phyloP scores from a whole-genome alignment of 768 basidiomycete species.

The Tylopilus felleus region DNA sequence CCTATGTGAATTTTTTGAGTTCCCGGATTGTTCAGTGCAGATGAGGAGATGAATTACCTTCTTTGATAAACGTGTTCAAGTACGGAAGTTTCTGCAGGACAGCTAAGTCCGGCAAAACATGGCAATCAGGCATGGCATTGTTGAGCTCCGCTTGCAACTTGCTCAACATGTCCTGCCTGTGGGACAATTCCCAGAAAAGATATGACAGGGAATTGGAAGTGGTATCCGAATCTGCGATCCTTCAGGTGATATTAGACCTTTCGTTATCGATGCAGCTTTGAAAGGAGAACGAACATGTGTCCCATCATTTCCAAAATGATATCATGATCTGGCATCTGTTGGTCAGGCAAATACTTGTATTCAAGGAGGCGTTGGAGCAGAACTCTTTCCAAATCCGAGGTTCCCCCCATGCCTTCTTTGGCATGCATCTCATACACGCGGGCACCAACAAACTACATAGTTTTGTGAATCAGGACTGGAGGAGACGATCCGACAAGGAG shows the following conservation, averaged over 20 bases:
- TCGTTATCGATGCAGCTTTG: background rate
- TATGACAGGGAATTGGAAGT: constrained; percentile 71
- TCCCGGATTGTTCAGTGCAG: background rate
- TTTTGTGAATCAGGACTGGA: constrained; percentile 2
- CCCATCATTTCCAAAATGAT: constrained; percentile 82
- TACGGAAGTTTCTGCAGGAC: constrained; percentile 52
- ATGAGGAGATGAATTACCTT: constrained; percentile 39
- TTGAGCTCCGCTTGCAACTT: constrained; percentile 74
- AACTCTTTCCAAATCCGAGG: constrained; percentile 51
- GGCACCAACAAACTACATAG: constrained; percentile 61
- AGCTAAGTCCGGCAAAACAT: constrained; percentile 56
- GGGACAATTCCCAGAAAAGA: constrained; percentile 76
- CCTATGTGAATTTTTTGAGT: constrained; percentile 39
- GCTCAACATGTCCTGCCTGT: constrained; percentile 62
- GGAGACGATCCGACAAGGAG: constrained; percentile 8
- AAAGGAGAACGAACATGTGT: constrained; percentile 54
- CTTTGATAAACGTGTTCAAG: constrained; percentile 47
- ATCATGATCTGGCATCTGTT: constrained; percentile 64
- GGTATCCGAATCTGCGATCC: constrained; percentile 78
- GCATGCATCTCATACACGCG: constrained; percentile 74
- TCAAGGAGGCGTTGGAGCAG: constrained; percentile 68
- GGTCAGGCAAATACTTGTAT: constrained; percentile 48
- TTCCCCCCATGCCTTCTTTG: constrained; percentile 59
- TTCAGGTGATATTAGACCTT: constrained; percentile 24
- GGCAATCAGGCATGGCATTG: constrained; percentile 61